Base-by-base conservation (phyloP, 768 basidiomycete species). In the Pisolithus orientalis region DNA sequence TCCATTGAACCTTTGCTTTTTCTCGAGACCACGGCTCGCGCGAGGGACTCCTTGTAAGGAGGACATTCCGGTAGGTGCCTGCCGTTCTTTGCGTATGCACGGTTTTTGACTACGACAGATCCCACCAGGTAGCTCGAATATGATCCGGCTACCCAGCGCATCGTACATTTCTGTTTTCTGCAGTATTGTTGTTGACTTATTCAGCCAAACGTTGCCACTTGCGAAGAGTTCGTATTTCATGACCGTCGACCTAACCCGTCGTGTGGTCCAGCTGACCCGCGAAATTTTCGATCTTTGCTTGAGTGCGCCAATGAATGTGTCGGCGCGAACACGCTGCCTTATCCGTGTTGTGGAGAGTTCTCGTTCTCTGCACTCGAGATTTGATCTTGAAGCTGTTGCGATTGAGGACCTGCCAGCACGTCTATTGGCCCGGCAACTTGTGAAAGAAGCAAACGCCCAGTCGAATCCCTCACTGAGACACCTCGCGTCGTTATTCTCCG, bases 161-260 rank as follows among this genome's bases (percentile, higher is more conserved):
- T 62, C 72, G 25, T 75, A 76, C 44, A 59, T 82, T 7, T 68
- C 77, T 4, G 62, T 73, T 3, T 74, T 85, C 51, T 66, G 80
- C 44, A 71, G 72, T 32, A 65, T 77, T 32, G 60, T 80, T 24
- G 60, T 78, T 17, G 73, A 79, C 37, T 62, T 80, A 13, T 57
- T 79, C 24, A 65, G 72, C 29, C 71, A 68, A 47, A 62, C 74
- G 2, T 52, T 84, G 44, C 67, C 64, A 39, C 74, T 75, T 3
- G 60, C 75, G 1, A 63, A 78, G 11, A 70, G 72, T 40, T 74
- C 71, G 11, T 73, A 75, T 32, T 77, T 76, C 68, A 78, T 81
- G 47, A 68, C 83, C 8, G 60, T 65, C 14, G 80, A 85, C 57
- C 57, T 81, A 40, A 57, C 72, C 44, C 76, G 75, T 32, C 70